Percentiles rank a stretch among this genome's conserved stretches.
phyloP scores from a whole-genome alignment of 768 basidiomycete genomes.

The Lactarius hatsudake region DNA sequence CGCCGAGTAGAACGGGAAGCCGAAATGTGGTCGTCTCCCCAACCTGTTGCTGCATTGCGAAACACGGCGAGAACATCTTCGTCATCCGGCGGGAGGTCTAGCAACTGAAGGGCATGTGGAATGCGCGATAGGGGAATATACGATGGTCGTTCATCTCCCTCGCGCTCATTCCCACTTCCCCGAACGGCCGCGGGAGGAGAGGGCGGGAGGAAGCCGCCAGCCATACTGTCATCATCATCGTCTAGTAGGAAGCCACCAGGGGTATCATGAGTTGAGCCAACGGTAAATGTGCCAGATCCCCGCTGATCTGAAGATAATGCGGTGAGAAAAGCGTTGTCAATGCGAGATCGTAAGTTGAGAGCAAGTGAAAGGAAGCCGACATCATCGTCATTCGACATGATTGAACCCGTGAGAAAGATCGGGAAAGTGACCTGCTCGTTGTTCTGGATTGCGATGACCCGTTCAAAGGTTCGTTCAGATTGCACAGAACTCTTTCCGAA shows the following conservation, averaged over 20 bases:
- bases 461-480: constrained; percentile 15
- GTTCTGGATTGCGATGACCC: constrained; percentile 5
- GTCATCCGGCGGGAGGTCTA: constrained; percentile 63
- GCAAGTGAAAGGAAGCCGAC: not conserved
- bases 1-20: not conserved
- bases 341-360: constrained; percentile 1
- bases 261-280: not conserved
- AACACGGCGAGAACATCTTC: constrained; percentile 71
- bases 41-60: constrained; percentile 71
- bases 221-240: constrained; percentile 25
- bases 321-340: constrained; percentile 20
- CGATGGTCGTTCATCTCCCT: constrained; percentile 24
- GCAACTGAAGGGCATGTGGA: constrained; percentile 56
- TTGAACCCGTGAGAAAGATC: constrained; percentile 9
- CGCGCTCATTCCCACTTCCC: not conserved
- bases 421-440: not conserved
- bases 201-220: constrained; percentile 34
- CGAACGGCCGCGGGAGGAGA: constrained; percentile 1
- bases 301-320: not conserved
- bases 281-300: not conserved
- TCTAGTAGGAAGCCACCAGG: constrained; percentile 39
- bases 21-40: constrained; percentile 39
- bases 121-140: constrained; percentile 55
- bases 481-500: not conserved
- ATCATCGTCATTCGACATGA: constrained; percentile 3